A percentile compares a stretch with the other conserved stretches of the same genome.
Evolutionary conservation across 306 rosid species (phyloP).

Genomic region (Rosa rugosa): DNA sequence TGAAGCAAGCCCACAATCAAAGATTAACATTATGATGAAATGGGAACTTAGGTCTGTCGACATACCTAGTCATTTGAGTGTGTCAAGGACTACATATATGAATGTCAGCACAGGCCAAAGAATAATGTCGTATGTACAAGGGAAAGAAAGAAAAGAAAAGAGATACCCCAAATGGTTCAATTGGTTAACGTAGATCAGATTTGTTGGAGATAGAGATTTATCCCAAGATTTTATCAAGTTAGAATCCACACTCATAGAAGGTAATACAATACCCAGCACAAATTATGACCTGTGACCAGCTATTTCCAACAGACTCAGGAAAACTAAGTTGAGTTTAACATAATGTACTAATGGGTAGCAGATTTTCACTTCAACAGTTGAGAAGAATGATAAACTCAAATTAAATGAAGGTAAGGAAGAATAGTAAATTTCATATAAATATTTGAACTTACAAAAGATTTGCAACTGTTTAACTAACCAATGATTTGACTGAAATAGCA

Average conservation of each 20-base stretch:
- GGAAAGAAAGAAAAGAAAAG: background rate
- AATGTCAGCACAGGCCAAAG: background rate
- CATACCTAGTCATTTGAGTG: background rate
- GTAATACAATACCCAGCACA: background rate
- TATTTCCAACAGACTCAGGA: background rate
- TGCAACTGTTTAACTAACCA: background rate
- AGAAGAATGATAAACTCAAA: background rate
- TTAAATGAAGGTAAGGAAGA: background rate
- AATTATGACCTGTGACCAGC: background rate
- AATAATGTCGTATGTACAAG: background rate
- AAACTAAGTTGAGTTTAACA: background rate
- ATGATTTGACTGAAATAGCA: background rate
- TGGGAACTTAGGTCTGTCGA: background rate
- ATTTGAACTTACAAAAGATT: background rate
- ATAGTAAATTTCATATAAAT: background rate
- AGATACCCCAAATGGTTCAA: background rate
- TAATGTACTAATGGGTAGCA: background rate
- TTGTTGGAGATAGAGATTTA: background rate
- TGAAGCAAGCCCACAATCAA: background rate
- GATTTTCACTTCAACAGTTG: background rate
- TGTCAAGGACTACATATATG: background rate
- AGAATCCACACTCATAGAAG: background rate
- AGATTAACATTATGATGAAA: background rate
- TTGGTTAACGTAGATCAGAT: background rate
- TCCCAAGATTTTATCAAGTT: background rate